Base-by-base conservation (phyloP, 768 basidiomycete species). In the Royoungia palumana region DNA sequence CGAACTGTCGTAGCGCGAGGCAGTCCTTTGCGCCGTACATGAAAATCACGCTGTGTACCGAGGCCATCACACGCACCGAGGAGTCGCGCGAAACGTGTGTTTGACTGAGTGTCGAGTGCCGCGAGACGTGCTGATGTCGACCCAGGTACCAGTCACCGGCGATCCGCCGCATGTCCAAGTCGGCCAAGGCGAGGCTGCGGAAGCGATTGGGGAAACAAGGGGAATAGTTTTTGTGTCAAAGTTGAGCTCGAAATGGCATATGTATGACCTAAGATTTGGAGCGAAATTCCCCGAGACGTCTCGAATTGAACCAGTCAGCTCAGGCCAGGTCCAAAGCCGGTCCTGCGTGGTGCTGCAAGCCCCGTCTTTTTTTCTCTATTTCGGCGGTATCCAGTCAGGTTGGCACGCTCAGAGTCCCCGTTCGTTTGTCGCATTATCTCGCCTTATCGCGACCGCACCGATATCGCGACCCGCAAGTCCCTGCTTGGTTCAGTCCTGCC, bases 21-120 rank as follows among this genome's bases (percentile, higher is more conserved):
- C 74, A 74, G 55, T 76, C 74, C 7, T 77, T 78, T 54, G 79
- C 77, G 3, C 81, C 87, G 1, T 87, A 77, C 48, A 85, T 91
- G 82, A 81, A 76, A 51, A 70, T 90, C 49, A 89, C 83, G 0
- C 67, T 91, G 0, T 81, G 79, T 13, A 68, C 70, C 21, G 56
- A 57, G 44, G 70, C 77, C 46, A 63, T 81, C 0, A 70, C 73
- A 7, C 66, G 71, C 16, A 59, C 75, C 7, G 61, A 67, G 19
- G 58, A 65, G 9, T 73, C 72, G 40, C 44, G 49, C 10, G 54
- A 52, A 47, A 66, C 20, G 78, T 81, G 42, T 84, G 38, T 47
- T 19, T 34, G 19, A 24, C 30, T 14, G 13, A 2, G 12, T 10
- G 9, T 43, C 6, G 2, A 14, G 16, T 28, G 10, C 7, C 22